Percentiles rank a stretch among this genome's conserved stretches.
Evolutionary conservation across 2,329 filamentous ascomycete genomes (phyloP).

Genomic region (Aspergillus chevalieri): DNA sequence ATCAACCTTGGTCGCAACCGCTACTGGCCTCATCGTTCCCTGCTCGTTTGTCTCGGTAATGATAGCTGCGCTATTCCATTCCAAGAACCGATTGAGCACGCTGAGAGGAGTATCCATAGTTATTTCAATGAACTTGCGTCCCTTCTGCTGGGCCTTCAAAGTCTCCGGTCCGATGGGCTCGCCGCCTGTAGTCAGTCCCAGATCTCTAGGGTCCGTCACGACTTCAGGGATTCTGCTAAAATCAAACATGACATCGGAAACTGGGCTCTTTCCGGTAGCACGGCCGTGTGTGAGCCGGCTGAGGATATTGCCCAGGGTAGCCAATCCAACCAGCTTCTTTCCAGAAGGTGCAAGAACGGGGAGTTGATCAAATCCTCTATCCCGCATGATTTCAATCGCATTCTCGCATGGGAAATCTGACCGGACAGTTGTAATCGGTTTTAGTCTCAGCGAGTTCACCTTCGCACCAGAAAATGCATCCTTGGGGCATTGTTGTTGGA

Average conservation of each 20-base stretch:
- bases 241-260: conserved; percentile 93
- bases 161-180: conserved; percentile 9
- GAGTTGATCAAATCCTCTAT: conserved; percentile 96
- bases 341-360: conserved; percentile 71
- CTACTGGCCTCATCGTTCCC: conserved; percentile 67
- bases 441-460: conserved; percentile 75
- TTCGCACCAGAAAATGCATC: conserved; percentile 75
- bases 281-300: conserved; percentile 82
- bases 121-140: conserved; percentile 81
- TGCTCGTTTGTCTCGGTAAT: conserved; percentile 70
- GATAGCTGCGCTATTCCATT: conserved; percentile 95
- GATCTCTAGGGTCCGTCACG: conserved; percentile 74
- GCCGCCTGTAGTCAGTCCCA: conserved; percentile 35
- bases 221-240: conserved; percentile 83
- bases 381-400: conserved; percentile 95
- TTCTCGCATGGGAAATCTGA: conserved; percentile 68
- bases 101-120: conserved; percentile 80
- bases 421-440: conserved; percentile 83
- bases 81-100: conserved; percentile 84
- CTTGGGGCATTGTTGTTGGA: conserved; percentile 35
- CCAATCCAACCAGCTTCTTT: conserved; percentile 75
- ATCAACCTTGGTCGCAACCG: conserved; percentile 95
- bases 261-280: conserved; percentile 64
- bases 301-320: conserved; percentile 90
- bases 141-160: conserved; percentile 42